Conservation (phyloP, 306 rosid species). For the Quercus berberidifolia region DNA sequence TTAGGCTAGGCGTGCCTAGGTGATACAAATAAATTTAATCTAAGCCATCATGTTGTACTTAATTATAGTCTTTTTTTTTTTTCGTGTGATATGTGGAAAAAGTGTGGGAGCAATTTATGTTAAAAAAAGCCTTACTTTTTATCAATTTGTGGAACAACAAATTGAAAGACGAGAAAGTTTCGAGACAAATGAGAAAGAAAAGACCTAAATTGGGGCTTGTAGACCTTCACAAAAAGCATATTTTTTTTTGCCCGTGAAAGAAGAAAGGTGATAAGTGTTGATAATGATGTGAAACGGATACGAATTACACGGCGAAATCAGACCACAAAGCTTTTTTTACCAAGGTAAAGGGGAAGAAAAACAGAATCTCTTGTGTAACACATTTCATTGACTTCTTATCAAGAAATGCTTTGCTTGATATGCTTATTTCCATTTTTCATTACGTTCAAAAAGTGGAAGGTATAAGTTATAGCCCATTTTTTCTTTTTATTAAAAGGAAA, state of each 20-base stretch:
- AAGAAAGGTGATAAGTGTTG: slow-evolving; percentile 9
- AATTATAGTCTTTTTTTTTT: background rate
- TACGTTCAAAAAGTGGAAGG: too few relatives aligned
- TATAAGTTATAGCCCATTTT: too few relatives aligned
- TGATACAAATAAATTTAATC: background rate
- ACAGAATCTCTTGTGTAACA: background rate
- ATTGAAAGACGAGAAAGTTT: slow-evolving; percentile 19
- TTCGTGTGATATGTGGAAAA: background rate
- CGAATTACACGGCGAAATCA: slow-evolving; percentile 15
- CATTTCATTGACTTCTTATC: background rate
- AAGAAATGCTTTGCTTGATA: background rate
- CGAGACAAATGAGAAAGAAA: slow-evolving; percentile 10
- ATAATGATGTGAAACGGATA: slow-evolving; percentile 29
- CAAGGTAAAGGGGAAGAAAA: slow-evolving; percentile 13
- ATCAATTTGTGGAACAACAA: slow-evolving; percentile 6
- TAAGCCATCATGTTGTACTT: background rate
- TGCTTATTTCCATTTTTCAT: background rate
- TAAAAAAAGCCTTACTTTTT: background rate
- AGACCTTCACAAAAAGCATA: slow-evolving; percentile 20
- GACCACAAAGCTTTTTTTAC: slow-evolving; percentile 16
- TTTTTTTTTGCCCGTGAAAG: background rate
- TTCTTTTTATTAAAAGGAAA: too few relatives aligned
- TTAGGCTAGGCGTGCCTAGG: background rate
- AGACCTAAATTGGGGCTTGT: slow-evolving; percentile 17
- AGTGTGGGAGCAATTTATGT: background rate